These are phyloP conservation scores for Ganoderma meredithae DNA, from an alignment of 1,284 basidiomycete genomes.

Conservation along the genomic window DNA sequence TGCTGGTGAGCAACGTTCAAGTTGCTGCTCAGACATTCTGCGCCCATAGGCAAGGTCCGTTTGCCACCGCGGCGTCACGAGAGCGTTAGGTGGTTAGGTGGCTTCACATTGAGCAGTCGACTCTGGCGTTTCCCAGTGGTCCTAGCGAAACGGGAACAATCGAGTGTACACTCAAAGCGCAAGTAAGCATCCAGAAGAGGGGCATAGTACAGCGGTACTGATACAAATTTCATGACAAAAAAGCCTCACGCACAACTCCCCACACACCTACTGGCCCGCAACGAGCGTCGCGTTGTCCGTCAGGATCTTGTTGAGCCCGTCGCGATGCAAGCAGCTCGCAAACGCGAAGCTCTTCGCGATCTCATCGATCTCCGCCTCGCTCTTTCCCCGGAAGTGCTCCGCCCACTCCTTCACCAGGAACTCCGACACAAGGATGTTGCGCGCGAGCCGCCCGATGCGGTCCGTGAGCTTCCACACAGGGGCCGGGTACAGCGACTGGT, in stretches of 20 bases:
- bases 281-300: constrained; percentile 44
- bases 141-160: too few species aligned
- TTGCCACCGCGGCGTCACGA: too few species aligned
- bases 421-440: constrained; percentile 70
- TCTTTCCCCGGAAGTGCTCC: constrained; percentile 64
- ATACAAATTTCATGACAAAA: not conserved
- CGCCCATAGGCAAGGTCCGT: too few species aligned
- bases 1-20: too few species aligned
- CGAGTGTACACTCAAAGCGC: too few species aligned
- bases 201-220: not conserved
- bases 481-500: constrained; percentile 56
- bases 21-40: too few species aligned
- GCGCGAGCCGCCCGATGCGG: constrained; percentile 60
- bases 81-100: too few species aligned
- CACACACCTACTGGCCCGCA: constrained; percentile 17
- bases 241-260: not conserved
- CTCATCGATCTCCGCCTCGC: constrained; percentile 61
- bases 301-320: constrained; percentile 57
- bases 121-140: too few species aligned
- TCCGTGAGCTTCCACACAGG: constrained; percentile 56
- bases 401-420: constrained; percentile 73
- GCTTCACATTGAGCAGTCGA: too few species aligned
- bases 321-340: constrained; percentile 59
- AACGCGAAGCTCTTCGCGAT: constrained; percentile 70
- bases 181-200: not conserved